These are phyloP conservation scores for Pseudogymnoascus destructans DNA, from an alignment of 2,329 filamentous ascomycete genomes.

Conservation along the genomic window DNA sequence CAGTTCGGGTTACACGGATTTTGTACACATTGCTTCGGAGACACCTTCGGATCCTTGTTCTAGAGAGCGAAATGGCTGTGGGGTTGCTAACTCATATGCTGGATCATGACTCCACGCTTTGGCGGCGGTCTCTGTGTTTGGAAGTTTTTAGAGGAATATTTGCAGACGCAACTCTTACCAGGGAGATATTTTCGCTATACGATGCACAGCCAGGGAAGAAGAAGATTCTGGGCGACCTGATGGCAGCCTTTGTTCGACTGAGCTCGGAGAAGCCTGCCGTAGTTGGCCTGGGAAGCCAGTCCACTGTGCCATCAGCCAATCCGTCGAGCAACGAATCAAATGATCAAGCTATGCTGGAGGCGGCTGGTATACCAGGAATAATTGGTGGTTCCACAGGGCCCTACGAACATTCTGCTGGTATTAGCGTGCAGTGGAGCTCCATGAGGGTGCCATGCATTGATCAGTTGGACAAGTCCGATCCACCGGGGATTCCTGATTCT, in stretches of 20 bases:
- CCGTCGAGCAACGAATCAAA: constrained; percentile 42
- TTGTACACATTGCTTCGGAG: constrained; percentile 68
- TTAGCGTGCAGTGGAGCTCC: constrained; percentile 84
- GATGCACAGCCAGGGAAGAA: constrained; percentile 62
- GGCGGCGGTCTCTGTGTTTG: constrained; percentile 85
- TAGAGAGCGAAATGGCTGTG: constrained; percentile 73
- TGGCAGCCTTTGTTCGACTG: constrained; percentile 79
- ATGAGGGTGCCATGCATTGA: constrained; percentile 82
- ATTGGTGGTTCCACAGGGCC: constrained; percentile 60
- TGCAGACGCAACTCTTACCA: constrained; percentile 61
- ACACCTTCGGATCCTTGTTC: constrained; percentile 59
- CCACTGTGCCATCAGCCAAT: constrained; percentile 59
- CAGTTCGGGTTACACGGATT: constrained; percentile 70
- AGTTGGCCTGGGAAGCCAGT: constrained; percentile 82
- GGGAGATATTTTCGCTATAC: constrained; percentile 69
- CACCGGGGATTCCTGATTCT: constrained; percentile 73
- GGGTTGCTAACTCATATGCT: constrained; percentile 72
- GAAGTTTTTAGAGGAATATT: constrained; percentile 83
- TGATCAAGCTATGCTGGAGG: constrained; percentile 81
- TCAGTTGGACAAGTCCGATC: constrained; percentile 81
- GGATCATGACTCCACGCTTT: constrained; percentile 68
- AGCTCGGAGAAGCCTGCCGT: constrained; percentile 81
- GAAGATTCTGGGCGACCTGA: constrained; percentile 65
- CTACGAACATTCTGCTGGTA: constrained; percentile 57
- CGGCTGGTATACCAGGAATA: constrained; percentile 74